Evolutionary conservation across 1,284 basidiomycete genomes (phyloP).

Genomic region (Volvariella volvacea): DNA sequence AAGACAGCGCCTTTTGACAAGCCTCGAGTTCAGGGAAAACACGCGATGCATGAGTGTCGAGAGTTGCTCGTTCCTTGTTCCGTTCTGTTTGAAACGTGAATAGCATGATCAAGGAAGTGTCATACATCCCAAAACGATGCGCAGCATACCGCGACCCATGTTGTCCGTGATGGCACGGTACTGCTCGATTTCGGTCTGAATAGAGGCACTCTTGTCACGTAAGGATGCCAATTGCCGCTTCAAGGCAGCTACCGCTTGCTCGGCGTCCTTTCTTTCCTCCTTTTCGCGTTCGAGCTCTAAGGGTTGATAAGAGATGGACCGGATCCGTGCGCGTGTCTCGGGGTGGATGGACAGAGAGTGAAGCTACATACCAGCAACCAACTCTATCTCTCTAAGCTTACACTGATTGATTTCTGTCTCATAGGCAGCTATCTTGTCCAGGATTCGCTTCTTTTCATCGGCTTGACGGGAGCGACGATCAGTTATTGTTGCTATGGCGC

Average conservation of each 20-base stretch:
- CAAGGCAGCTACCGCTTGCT: slow-evolving; percentile 51
- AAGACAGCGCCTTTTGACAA: slow-evolving; percentile 56
- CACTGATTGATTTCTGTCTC: slow-evolving; percentile 65
- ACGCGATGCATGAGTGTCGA: slow-evolving; percentile 52
- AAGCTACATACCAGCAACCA: slow-evolving; percentile 50
- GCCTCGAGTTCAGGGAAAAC: slow-evolving; percentile 50
- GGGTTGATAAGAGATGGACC: background rate
- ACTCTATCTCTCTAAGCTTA: slow-evolving; percentile 66
- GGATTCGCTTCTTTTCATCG: slow-evolving; percentile 50
- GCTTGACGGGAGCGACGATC: slow-evolving; percentile 50
- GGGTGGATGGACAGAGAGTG: background rate
- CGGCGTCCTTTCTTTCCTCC: slow-evolving; percentile 63
- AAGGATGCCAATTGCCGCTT: slow-evolving; percentile 56
- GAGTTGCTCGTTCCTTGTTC: slow-evolving; percentile 54
- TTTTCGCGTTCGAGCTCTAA: slow-evolving; percentile 63
- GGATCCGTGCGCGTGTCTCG: background rate
- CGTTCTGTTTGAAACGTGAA: slow-evolving; percentile 52
- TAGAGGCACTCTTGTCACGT: slow-evolving; percentile 47
- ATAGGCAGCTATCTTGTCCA: slow-evolving; percentile 48
- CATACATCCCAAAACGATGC: background rate
- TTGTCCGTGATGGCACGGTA: slow-evolving; percentile 51
- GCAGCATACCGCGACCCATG: slow-evolving; percentile 49
- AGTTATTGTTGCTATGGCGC: slow-evolving; percentile 55
- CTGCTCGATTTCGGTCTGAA: slow-evolving; percentile 67
- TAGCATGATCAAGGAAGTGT: background rate